A percentile compares a stretch with the other conserved stretches of the same genome.
These are phyloP conservation scores for Cadophora luteo-olivacea DNA, from an alignment of 2,329 filamentous ascomycete genomes.

Conservation along the genomic window DNA sequence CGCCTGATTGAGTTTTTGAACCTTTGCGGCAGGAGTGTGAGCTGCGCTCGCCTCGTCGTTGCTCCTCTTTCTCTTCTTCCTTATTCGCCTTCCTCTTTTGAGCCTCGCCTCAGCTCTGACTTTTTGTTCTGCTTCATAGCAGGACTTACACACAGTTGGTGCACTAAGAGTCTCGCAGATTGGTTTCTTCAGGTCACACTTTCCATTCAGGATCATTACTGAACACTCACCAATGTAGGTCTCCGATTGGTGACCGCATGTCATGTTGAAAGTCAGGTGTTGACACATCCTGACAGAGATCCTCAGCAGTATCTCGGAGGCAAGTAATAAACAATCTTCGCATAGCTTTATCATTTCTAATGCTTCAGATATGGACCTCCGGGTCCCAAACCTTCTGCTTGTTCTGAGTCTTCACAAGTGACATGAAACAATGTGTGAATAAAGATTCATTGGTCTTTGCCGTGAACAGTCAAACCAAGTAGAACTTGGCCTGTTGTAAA, in stretches of 20 bases:
- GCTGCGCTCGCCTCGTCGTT: background rate
- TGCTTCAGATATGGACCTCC: no score
- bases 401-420: no score
- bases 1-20: background rate
- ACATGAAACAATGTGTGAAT: no score
- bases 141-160: background rate
- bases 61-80: background rate
- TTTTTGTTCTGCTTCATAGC: background rate
- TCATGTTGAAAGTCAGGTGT: background rate
- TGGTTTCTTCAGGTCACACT: background rate
- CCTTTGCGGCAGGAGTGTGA: background rate
- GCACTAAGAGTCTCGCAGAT: background rate
- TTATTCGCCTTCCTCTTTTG: background rate
- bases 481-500: no score
- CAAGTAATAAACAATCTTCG: no score
- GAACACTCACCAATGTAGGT: background rate
- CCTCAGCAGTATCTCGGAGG: no score
- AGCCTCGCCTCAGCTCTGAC: background rate
- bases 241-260: background rate
- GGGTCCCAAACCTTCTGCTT: no score
- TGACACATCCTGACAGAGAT: background rate
- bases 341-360: no score
- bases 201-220: background rate
- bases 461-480: no score
- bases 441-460: no score